These are phyloP conservation scores for Penicillium rolfsii DNA, from an alignment of 2,329 filamentous ascomycete species.

Conservation along the genomic window DNA sequence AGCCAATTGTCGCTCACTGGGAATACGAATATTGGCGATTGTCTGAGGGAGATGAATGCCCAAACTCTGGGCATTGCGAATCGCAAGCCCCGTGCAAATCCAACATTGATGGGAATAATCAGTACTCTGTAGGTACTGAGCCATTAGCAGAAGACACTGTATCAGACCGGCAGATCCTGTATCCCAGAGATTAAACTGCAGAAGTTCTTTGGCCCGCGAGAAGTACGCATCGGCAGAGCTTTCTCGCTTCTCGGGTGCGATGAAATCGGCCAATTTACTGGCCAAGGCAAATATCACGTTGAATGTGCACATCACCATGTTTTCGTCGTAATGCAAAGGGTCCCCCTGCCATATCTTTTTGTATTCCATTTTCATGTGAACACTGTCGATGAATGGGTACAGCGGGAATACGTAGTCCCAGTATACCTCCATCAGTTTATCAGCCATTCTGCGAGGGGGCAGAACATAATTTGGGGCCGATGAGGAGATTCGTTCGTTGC, in stretches of 20 bases:
- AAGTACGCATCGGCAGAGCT: conserved; percentile 49
- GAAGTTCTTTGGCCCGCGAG: conserved; percentile 46
- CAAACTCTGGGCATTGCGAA: conserved; percentile 53
- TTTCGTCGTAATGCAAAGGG: conserved; percentile 44
- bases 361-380: conserved; percentile 46
- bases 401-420: conserved; percentile 54
- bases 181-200: conserved; percentile 51
- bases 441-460: conserved; percentile 51
- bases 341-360: conserved; percentile 47
- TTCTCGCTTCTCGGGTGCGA: conserved; percentile 46
- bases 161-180: conserved; percentile 50
- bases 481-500: conserved; percentile 13
- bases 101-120: conserved; percentile 54
- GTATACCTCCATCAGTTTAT: conserved; percentile 51
- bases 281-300: conserved; percentile 55
- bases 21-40: conserved; percentile 28
- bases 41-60: conserved; percentile 52
- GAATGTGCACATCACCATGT: conserved; percentile 50
- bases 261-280: conserved; percentile 49
- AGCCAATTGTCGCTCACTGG: conserved; percentile 36
- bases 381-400: conserved; percentile 51
- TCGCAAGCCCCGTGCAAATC: conserved; percentile 53
- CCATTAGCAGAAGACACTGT: conserved; percentile 53
- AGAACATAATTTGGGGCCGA: conserved; percentile 44
- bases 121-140: conserved; percentile 56